Conservation (phyloP, 768 basidiomycete genomes). For the Dentipellis sp. region DNA sequence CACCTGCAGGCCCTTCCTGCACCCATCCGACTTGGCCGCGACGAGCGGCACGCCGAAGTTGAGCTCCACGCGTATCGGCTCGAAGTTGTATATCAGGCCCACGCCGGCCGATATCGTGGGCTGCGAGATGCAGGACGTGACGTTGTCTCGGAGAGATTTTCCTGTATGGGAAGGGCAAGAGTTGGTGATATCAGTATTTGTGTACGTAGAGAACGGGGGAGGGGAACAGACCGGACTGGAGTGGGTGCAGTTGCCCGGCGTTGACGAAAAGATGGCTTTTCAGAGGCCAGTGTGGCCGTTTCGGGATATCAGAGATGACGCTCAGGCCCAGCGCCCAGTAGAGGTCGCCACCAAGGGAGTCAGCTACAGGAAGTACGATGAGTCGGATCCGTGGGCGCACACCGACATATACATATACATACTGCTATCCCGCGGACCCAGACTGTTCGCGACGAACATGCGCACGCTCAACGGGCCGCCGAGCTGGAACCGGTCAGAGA, state of each 20-base stretch:
- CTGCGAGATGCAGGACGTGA: slow-evolving; percentile 31
- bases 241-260: slow-evolving; percentile 60
- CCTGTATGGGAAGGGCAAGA: slow-evolving; percentile 18
- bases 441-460: slow-evolving; percentile 61
- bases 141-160: slow-evolving; percentile 28
- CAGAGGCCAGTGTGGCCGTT: slow-evolving; percentile 73
- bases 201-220: background rate
- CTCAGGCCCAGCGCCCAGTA: slow-evolving; percentile 74
- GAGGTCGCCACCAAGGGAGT: slow-evolving; percentile 77
- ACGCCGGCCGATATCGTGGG: slow-evolving; percentile 77
- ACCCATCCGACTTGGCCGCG: slow-evolving; percentile 55
- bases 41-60: slow-evolving; percentile 83
- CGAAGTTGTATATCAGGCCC: slow-evolving; percentile 76
- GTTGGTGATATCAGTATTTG: background rate
- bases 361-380: slow-evolving; percentile 37
- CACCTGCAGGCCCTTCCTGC: slow-evolving; percentile 65
- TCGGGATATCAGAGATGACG: slow-evolving; percentile 64
- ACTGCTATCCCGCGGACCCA: slow-evolving; percentile 77
- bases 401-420: slow-evolving; percentile 16
- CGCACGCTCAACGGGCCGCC: slow-evolving; percentile 87
- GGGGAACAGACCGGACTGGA: slow-evolving; percentile 42
- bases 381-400: background rate
- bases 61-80: slow-evolving; percentile 78
- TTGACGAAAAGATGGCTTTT: slow-evolving; percentile 79
- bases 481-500: slow-evolving; percentile 85